A percentile compares a stretch with the other conserved stretches of the same genome.
Evolutionary conservation across 2,329 filamentous ascomycete genomes (phyloP).

Genomic region (Daldinia eschscholtzii): DNA sequence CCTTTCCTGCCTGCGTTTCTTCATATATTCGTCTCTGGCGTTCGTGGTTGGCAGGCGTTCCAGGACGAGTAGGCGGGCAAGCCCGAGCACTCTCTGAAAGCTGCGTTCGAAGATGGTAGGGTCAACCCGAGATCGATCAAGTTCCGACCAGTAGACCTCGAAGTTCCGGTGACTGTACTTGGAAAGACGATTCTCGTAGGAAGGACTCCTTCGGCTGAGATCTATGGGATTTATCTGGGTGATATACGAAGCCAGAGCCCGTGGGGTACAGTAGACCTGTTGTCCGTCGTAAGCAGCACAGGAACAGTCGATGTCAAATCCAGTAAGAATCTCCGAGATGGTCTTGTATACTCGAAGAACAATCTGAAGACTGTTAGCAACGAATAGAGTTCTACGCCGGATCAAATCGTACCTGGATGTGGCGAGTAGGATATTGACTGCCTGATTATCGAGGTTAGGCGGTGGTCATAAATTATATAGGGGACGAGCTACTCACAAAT

Average conservation of each 20-base stretch:
- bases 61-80: slow-evolving; percentile 82
- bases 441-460: slow-evolving; percentile 55
- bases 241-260: slow-evolving; percentile 82
- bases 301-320: slow-evolving; percentile 89
- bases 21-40: slow-evolving; percentile 77
- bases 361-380: slow-evolving; percentile 65
- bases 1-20: slow-evolving; percentile 77
- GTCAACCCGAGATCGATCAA: slow-evolving; percentile 82
- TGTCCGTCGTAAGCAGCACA: slow-evolving; percentile 84
- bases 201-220: slow-evolving; percentile 82
- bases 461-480: background rate
- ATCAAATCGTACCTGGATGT: slow-evolving; percentile 69
- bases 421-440: slow-evolving; percentile 84
- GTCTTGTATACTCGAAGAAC: slow-evolving; percentile 88
- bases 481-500: slow-evolving; percentile 62
- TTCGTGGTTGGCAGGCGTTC: slow-evolving; percentile 79
- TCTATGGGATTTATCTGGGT: slow-evolving; percentile 87
- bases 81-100: slow-evolving; percentile 79
- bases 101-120: slow-evolving; percentile 89
- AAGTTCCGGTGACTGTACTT: slow-evolving; percentile 90
- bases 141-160: slow-evolving; percentile 81
- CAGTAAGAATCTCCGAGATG: slow-evolving; percentile 85
- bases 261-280: slow-evolving; percentile 82
- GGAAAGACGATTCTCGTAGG: slow-evolving; percentile 87
- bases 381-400: slow-evolving; percentile 24